Base-by-base conservation (phyloP, 768 basidiomycete species). In the Ramaria rubella region DNA sequence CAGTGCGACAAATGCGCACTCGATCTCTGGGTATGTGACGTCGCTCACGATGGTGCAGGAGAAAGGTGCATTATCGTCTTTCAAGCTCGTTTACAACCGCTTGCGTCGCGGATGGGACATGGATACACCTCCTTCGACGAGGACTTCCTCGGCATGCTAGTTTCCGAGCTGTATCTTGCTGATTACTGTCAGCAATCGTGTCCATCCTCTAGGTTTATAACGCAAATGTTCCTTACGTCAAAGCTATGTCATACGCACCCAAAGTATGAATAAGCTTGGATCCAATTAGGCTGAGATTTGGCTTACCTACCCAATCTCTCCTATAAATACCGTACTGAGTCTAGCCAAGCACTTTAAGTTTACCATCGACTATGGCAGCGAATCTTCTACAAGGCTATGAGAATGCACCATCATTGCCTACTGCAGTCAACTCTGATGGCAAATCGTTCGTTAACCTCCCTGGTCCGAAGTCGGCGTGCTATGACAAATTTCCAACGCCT, bases 1-100 rank as follows among this genome's bases (percentile, higher is more conserved):
- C 31, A 59, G 65, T 29, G 70, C 69, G 52, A 72, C 69, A 26
- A 50, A 68, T 61, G 73, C 72, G 44, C 76, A 79, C 15, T 6
- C 46, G 23, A 26, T 48, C 46, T 27, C 29, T 1, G 46, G 46
- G 17, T 65, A 67, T 46, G 61, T 65, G 57, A 88, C 87, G 40
- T 82, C 82, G 43, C 79, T 94, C 59, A 82, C 84, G 53, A 72
- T 98, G 63, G 79, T 89, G 23, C 85, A 90, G 61, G 94, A 96
- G 75, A 96, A 93, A 70, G 94, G 94, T 24, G 90, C 92, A 4
- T 78, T 87, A 65, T 86, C 90, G 55, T 85, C 88, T 45, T 95
- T 96, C 75, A 86, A 84, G 69, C 72, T 77, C 5, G 75, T 93
- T 9, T 90, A 86, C 75, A 80, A 80, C 65, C 78, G 80, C 60